Percentiles rank a stretch among this genome's conserved stretches.
These are phyloP conservation scores for Boletellus ananiceps DNA, from an alignment of 768 basidiomycete genomes.

Conservation along the genomic window DNA sequence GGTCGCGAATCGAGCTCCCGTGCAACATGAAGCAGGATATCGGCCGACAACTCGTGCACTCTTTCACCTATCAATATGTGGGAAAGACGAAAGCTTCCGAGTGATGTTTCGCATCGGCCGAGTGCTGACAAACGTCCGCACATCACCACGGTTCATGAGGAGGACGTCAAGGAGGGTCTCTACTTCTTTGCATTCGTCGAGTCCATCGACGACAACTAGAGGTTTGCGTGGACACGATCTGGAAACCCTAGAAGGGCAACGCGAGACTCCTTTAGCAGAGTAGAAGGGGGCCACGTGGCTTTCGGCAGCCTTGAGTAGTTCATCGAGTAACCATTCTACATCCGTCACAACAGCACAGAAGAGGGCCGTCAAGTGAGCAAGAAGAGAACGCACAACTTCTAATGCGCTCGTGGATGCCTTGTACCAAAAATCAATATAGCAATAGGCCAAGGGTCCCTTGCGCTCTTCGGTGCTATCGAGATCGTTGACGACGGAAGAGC, in stretches of 20 bases:
- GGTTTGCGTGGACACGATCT: slow-evolving; percentile 1
- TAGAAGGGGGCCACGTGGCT: neutral
- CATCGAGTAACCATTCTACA: slow-evolving; percentile 1
- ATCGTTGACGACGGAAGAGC: neutral
- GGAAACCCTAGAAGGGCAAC: neutral
- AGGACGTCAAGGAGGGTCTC: slow-evolving; percentile 12
- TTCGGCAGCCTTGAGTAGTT: slow-evolving; percentile 2
- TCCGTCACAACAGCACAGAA: neutral
- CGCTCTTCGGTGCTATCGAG: neutral
- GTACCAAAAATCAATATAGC: slow-evolving; percentile 22
- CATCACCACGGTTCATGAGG: neutral
- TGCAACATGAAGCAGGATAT: slow-evolving; percentile 8
- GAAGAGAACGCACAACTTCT: slow-evolving; percentile 17
- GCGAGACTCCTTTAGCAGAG: slow-evolving; percentile 1
- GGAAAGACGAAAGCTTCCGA: neutral
- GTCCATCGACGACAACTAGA: slow-evolving; percentile 16
- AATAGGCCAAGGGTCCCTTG: slow-evolving; percentile 6
- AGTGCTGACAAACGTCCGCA: slow-evolving; percentile 6
- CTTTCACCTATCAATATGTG: slow-evolving; percentile 11
- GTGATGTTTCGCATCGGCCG: slow-evolving; percentile 8
- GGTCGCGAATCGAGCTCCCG: slow-evolving; percentile 7
- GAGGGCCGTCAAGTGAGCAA: slow-evolving; percentile 10
- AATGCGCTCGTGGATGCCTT: slow-evolving; percentile 5
- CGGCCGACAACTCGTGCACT: neutral
- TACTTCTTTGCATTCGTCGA: slow-evolving; percentile 20